A percentile compares a stretch with the other conserved stretches of the same genome.
These are phyloP conservation scores for Penicillium brevicompactum DNA, from an alignment of 2,329 filamentous ascomycete genomes.

Conservation along the genomic window DNA sequence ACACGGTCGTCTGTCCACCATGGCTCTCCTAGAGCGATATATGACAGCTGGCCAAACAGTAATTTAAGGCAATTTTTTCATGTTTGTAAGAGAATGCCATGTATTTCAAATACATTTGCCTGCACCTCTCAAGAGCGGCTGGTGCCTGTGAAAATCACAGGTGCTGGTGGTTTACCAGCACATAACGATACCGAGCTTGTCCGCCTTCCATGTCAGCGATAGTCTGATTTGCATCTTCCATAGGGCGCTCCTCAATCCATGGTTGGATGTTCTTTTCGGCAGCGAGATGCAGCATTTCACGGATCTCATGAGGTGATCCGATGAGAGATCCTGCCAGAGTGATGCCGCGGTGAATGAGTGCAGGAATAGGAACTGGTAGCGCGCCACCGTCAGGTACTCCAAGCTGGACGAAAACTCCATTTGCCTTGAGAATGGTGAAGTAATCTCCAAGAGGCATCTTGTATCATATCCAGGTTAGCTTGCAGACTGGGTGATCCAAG, in stretches of 20 bases:
- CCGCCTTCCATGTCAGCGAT: not conserved
- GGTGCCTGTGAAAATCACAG: too few species aligned
- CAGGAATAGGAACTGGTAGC: not conserved
- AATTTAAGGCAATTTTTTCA: too few species aligned
- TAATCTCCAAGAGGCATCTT: not conserved
- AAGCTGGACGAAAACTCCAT: not conserved
- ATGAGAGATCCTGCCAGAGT: not conserved
- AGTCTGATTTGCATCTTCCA: not conserved
- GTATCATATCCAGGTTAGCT: not conserved
- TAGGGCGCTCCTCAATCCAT: not conserved
- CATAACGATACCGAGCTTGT: not conserved
- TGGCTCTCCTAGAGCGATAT: too few species aligned
- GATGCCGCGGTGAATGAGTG: not conserved
- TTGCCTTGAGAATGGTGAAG: not conserved
- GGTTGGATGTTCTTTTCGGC: not conserved
- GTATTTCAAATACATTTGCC: too few species aligned
- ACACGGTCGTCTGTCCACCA: too few species aligned
- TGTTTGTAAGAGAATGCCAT: too few species aligned
- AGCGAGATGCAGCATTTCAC: not conserved
- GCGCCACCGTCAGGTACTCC: not conserved
- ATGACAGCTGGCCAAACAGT: too few species aligned
- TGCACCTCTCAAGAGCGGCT: too few species aligned
- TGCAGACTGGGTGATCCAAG: not conserved
- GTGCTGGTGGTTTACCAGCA: not conserved
- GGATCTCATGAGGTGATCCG: not conserved